Evolutionary conservation across 305 asterid genomes (phyloP).

Genomic region (Fraxinus velutina): DNA sequence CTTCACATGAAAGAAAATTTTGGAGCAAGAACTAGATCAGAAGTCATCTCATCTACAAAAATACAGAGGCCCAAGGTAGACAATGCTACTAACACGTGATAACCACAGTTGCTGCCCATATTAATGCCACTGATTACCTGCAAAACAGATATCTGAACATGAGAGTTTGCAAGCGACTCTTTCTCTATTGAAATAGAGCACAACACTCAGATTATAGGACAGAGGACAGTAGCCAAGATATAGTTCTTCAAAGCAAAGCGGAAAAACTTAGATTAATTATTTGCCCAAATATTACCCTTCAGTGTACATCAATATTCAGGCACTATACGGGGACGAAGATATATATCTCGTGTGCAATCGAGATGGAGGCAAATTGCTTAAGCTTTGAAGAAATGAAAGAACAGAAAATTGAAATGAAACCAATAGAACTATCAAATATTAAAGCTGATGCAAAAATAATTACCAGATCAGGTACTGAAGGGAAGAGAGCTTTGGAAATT

Average conservation of each 20-base stretch:
- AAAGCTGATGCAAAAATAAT: background rate
- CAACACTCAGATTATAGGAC: background rate
- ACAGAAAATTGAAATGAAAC: background rate
- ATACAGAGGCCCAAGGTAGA: conserved; percentile 21
- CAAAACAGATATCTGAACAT: conserved; percentile 23
- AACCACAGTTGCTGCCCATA: conserved; percentile 84
- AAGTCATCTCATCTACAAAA: conserved; percentile 12
- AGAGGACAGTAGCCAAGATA: background rate
- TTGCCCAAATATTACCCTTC: background rate
- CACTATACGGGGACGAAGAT: background rate
- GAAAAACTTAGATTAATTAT: background rate
- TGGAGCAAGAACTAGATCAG: background rate
- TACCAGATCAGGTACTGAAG: conserved; percentile 46
- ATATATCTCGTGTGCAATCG: background rate
- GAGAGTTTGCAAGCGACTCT: background rate
- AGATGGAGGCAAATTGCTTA: conserved; percentile 1
- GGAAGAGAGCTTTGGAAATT: conserved; percentile 36
- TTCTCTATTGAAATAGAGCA: background rate
- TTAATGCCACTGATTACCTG: conserved; percentile 93
- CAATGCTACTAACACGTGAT: conserved; percentile 58
- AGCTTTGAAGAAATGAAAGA: background rate
- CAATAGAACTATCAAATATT: background rate
- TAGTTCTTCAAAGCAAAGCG: background rate
- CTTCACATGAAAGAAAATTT: background rate
- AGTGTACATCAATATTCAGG: background rate